phyloP scores from a whole-genome alignment of 164 flowering plant species.

The Umbilicus rupestris region DNA sequence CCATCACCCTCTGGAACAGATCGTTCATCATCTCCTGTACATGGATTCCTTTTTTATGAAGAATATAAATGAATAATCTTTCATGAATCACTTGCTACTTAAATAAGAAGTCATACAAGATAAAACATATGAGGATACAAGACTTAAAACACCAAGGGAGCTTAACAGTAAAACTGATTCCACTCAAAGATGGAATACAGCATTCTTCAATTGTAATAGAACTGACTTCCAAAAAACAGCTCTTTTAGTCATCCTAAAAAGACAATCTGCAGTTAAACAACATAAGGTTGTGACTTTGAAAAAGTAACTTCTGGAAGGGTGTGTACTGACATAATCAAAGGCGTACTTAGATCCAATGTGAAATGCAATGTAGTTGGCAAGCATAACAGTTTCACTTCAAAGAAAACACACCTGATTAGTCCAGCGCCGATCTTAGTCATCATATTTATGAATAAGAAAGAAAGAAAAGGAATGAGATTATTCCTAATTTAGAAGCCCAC shows the following conservation, averaged over 20 bases:
- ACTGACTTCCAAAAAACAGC: not conserved
- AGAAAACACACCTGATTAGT: not conserved
- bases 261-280: not conserved
- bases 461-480: not conserved
- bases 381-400: not conserved
- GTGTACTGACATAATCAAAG: not conserved
- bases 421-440: not conserved
- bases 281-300: not conserved
- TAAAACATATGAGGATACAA: no score
- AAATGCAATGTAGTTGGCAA: not conserved
- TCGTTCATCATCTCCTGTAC: constrained; percentile 40
- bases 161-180: no score
- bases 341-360: not conserved
- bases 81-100: not conserved
- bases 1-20: constrained; percentile 47
- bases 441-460: not conserved
- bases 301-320: not conserved
- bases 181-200: no score
- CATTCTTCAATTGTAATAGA: no score
- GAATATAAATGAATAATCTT: not conserved
- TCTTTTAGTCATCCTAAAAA: no score
- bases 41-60: not conserved
- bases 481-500: no score
- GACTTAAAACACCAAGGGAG: no score
- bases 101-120: not conserved